A percentile compares a stretch with the other conserved stretches of the same genome.
phyloP scores from a whole-genome alignment of 176 grass and related monocot genomes.

The Oryza officinalis region DNA sequence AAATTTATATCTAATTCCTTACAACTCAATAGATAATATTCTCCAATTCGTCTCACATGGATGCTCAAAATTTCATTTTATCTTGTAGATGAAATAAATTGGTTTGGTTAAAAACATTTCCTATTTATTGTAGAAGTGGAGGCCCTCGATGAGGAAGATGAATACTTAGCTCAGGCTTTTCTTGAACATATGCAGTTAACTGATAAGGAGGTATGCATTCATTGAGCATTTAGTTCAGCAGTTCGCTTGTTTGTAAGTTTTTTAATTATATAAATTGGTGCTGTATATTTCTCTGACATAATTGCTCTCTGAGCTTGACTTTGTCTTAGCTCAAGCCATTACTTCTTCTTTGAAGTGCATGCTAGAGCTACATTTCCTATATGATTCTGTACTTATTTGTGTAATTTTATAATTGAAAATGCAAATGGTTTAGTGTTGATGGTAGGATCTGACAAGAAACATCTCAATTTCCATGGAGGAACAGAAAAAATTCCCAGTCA shows the following conservation, averaged over 20 bases:
- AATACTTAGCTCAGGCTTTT: slow-evolving; percentile 78
- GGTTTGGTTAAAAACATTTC: slow-evolving; percentile 13
- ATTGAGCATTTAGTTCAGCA: slow-evolving; percentile 6
- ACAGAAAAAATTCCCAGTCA: neutral
- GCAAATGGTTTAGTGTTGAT: neutral
- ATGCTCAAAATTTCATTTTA: neutral
- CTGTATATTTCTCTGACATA: neutral
- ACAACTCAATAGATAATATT: neutral
- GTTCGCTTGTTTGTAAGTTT: neutral
- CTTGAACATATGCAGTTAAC: slow-evolving; percentile 90
- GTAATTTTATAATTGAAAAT: neutral
- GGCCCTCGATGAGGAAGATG: slow-evolving; percentile 87
- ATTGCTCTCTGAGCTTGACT: neutral
- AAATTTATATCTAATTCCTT: neutral
- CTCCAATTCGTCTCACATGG: neutral
- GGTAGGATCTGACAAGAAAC: neutral
- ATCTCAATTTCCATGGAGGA: neutral
- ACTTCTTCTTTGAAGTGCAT: neutral
- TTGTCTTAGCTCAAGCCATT: slow-evolving; percentile 11
- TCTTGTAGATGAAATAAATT: neutral
- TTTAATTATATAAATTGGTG: neutral
- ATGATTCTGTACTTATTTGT: slow-evolving; percentile 15
- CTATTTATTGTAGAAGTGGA: slow-evolving; percentile 69
- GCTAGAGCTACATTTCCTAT: neutral
- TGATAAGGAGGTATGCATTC: slow-evolving; percentile 56